Percentiles rank a stretch among this genome's conserved stretches.
These are phyloP conservation scores for Pulveroboletus sp. DNA, from an alignment of 768 basidiomycete genomes.

Conservation along the genomic window DNA sequence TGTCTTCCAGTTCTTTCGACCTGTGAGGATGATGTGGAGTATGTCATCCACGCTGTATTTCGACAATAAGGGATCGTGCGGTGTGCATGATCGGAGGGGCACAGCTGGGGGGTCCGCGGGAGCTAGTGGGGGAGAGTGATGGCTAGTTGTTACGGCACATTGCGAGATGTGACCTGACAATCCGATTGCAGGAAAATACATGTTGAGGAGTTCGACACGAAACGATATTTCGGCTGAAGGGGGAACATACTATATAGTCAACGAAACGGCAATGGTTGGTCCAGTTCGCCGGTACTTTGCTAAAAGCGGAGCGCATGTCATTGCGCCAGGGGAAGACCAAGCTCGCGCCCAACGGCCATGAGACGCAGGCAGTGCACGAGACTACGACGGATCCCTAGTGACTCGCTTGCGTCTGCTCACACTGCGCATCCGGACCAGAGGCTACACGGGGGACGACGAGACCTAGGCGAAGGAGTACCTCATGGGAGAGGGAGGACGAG, in stretches of 20 bases:
- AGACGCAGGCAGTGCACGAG: too few species aligned
- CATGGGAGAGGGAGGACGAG: too few species aligned
- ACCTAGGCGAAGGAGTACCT: too few species aligned
- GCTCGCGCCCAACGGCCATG: too few species aligned
- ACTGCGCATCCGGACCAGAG: neutral
- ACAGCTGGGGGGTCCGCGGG: conserved; percentile 4
- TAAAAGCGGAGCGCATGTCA: too few species aligned
- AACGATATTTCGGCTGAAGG: neutral
- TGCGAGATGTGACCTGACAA: conserved; percentile 4
- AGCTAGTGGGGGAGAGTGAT: neutral
- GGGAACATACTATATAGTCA: conserved; percentile 24
- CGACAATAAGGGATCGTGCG: conserved; percentile 10
- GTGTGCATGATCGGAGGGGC: conserved; percentile 5
- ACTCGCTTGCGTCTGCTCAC: too few species aligned
- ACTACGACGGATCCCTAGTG: too few species aligned
- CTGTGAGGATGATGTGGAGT: conserved; percentile 60
- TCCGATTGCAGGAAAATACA: conserved; percentile 10
- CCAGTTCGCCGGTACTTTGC: conserved; percentile 18
- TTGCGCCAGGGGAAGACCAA: too few species aligned
- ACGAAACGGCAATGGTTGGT: conserved; percentile 17
- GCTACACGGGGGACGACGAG: too few species aligned
- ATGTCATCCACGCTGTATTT: conserved; percentile 41
- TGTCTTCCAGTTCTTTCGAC: conserved; percentile 74
- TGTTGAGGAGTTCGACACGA: conserved; percentile 8
- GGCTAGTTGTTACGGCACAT: neutral